These are phyloP conservation scores for Sanghuangporus weigelae DNA, from an alignment of 1,284 basidiomycete species.

Conservation along the genomic window DNA sequence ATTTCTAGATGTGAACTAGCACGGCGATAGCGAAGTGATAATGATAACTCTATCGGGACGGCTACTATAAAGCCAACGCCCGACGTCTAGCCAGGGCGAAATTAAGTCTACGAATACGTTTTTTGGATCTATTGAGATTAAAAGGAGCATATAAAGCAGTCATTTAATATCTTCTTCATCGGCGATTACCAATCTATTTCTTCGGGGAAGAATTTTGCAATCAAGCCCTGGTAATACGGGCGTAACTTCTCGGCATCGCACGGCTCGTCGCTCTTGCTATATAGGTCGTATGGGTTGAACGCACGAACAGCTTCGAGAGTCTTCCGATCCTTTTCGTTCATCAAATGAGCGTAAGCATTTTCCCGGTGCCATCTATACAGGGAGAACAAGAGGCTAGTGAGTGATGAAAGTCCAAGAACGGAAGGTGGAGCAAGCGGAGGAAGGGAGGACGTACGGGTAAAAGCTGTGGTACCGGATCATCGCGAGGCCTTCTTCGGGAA, in stretches of 20 bases:
- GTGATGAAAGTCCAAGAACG: background rate
- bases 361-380: slow-evolving; percentile 74
- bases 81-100: background rate
- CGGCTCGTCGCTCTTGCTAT: slow-evolving; percentile 80
- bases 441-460: slow-evolving; percentile 58
- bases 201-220: slow-evolving; percentile 80
- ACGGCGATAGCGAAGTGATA: background rate
- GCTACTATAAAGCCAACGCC: background rate
- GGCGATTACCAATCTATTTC: slow-evolving; percentile 64
- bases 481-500: slow-evolving; percentile 78
- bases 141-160: background rate
- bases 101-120: background rate
- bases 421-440: background rate
- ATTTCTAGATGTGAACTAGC: background rate
- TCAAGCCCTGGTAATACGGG: slow-evolving; percentile 80
- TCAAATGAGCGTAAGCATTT: slow-evolving; percentile 75
- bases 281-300: slow-evolving; percentile 89
- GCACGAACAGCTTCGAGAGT: slow-evolving; percentile 65
- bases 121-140: background rate
- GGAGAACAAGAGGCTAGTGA: background rate
- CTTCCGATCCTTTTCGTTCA: slow-evolving; percentile 58
- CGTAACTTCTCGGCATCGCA: slow-evolving; percentile 59
- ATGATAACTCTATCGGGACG: background rate
- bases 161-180: background rate
- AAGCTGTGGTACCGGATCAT: slow-evolving; percentile 96